A percentile compares a stretch with the other conserved stretches of the same genome.
phyloP scores from a whole-genome alignment of 805 yeast genomes.

The Geotrichum ghanense region DNA sequence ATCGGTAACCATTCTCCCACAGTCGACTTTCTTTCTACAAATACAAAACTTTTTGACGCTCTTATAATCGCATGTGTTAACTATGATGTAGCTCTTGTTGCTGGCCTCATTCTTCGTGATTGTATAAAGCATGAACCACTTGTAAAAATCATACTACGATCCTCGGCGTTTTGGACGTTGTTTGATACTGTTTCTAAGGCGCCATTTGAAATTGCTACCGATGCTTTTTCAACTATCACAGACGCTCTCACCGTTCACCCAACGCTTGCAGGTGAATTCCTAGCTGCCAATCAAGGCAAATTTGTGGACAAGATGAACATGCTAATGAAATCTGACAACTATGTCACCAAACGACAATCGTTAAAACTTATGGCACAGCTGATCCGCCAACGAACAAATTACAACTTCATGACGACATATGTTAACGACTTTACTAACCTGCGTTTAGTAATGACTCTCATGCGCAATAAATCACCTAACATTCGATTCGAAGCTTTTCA shows the following conservation, averaged over 20 bases:
- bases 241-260: constrained; percentile 64
- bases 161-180: constrained; percentile 65
- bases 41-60: constrained; percentile 51
- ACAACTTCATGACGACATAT: constrained; percentile 59
- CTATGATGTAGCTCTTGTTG: constrained; percentile 58
- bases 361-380: constrained; percentile 61
- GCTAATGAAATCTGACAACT: constrained; percentile 65
- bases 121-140: constrained; percentile 70
- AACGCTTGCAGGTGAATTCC: constrained; percentile 57
- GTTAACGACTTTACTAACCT: constrained; percentile 73
- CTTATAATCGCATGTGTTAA: constrained; percentile 65
- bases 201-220: constrained; percentile 84
- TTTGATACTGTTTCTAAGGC: constrained; percentile 67
- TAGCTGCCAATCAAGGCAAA: constrained; percentile 40
- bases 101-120: constrained; percentile 75
- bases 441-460: constrained; percentile 72
- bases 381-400: constrained; percentile 61
- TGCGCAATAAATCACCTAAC: constrained; percentile 83
- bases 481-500: constrained; percentile 86
- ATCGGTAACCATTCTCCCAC: constrained; percentile 65
- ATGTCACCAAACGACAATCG: constrained; percentile 88
- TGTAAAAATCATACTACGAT: constrained; percentile 45
- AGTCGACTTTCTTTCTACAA: constrained; percentile 63
- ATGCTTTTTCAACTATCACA: constrained; percentile 66
- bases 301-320: constrained; percentile 57